Evolutionary conservation across 2,329 filamentous ascomycete genomes (phyloP).

Genomic region (Penicillium sp.): DNA sequence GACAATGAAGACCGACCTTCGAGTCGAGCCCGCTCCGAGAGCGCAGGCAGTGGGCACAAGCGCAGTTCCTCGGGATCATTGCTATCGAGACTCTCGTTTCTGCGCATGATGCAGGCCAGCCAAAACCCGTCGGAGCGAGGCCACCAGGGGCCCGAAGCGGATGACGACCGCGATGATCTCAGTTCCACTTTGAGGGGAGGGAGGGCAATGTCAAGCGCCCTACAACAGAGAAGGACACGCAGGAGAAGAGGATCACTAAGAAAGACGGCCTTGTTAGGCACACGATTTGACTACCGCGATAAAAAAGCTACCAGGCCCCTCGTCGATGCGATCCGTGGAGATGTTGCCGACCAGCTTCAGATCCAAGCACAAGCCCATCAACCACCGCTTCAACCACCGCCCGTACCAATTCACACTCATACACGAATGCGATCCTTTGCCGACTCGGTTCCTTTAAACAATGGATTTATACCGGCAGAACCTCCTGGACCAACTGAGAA

Average conservation of each 20-base stretch:
- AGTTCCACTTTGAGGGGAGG: slow-evolving; percentile 45
- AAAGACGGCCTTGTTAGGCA: slow-evolving; percentile 82
- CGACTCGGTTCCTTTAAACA: slow-evolving; percentile 18
- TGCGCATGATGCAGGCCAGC: slow-evolving; percentile 56
- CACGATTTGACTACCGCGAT: slow-evolving; percentile 41
- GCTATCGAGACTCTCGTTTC: slow-evolving; percentile 71
- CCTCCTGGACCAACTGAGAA: slow-evolving; percentile 21
- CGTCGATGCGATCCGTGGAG: slow-evolving; percentile 24
- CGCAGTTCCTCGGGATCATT: slow-evolving; percentile 67
- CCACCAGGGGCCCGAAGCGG: slow-evolving; percentile 28
- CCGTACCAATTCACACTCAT: slow-evolving; percentile 14
- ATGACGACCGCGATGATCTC: slow-evolving; percentile 32
- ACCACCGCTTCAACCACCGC: slow-evolving; percentile 15
- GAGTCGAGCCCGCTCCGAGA: slow-evolving; percentile 38
- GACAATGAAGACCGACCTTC: slow-evolving; percentile 30
- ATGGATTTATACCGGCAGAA: slow-evolving; percentile 20
- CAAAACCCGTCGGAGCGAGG: slow-evolving; percentile 41
- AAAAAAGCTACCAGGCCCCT: slow-evolving; percentile 29
- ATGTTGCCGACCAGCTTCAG: slow-evolving; percentile 20
- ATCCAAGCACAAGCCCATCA: slow-evolving; percentile 20
- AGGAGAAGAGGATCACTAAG: slow-evolving; percentile 82
- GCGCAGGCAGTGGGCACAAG: slow-evolving; percentile 49
- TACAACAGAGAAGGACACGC: slow-evolving; percentile 62
- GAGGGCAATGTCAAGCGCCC: slow-evolving; percentile 55
- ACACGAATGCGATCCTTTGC: slow-evolving; percentile 20